Evolutionary conservation across 345 rosid species (phyloP).

Genomic region (Boechera retrofracta): DNA sequence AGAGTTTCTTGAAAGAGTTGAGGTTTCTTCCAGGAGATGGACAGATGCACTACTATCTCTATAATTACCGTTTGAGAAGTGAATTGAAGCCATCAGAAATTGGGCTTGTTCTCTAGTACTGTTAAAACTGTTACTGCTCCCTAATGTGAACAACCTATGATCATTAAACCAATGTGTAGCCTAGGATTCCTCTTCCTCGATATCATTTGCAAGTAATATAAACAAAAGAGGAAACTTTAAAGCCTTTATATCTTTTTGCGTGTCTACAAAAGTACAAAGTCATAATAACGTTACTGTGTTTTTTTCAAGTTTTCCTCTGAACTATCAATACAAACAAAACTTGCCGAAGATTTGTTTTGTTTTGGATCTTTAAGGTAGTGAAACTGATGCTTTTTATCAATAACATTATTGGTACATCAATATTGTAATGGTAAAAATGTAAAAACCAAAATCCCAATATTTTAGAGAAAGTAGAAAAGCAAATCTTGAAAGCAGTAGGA

Average conservation of each 20-base stretch:
- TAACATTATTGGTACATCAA: conserved; percentile 29
- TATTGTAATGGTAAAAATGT: conserved; percentile 21
- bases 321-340: too few relatives aligned
- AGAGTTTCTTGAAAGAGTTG: conserved; percentile 70
- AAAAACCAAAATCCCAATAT: conserved; percentile 31
- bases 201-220: background rate
- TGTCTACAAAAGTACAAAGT: background rate
- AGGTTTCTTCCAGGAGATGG: conserved; percentile 72
- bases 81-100: conserved; percentile 62
- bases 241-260: background rate
- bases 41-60: conserved; percentile 69
- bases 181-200: background rate
- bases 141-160: background rate
- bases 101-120: conserved; percentile 68
- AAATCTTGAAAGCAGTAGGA: conserved; percentile 30
- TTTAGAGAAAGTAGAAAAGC: conserved; percentile 7
- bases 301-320: background rate
- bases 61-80: conserved; percentile 57
- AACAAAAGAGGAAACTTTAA: background rate
- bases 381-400: conserved; percentile 33
- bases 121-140: background rate
- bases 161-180: background rate
- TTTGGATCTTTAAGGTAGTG: conserved; percentile 26
- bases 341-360: background rate
- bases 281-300: too few relatives aligned